Conservation (phyloP, 192 early-diverging fungal genomes). For the Coemansia sp. region DNA sequence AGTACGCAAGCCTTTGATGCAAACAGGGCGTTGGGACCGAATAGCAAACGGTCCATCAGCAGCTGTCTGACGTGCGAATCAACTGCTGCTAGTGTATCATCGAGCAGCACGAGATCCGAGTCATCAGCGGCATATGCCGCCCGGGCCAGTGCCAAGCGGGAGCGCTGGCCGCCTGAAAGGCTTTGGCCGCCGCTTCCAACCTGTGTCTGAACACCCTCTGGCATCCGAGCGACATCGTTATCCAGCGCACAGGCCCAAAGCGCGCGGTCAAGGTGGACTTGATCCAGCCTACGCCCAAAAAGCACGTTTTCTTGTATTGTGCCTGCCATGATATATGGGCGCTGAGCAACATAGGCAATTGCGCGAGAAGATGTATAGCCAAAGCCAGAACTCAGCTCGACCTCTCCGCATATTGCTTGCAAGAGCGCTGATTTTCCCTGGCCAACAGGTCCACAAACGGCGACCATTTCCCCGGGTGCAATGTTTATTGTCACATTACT, state of each 20-base stretch:
- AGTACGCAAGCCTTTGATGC: constrained; percentile 70
- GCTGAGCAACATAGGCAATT: constrained; percentile 73
- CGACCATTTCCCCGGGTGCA: constrained; percentile 45
- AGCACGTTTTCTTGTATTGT: constrained; percentile 61
- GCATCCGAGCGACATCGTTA: constrained; percentile 54
- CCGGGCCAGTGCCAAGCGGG: constrained; percentile 73
- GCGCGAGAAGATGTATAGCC: constrained; percentile 9
- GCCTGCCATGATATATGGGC: constrained; percentile 74
- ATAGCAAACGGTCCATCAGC: constrained; percentile 56
- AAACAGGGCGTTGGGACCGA: constrained; percentile 41
- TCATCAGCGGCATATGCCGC: constrained; percentile 59
- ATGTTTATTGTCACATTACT: constrained; percentile 50
- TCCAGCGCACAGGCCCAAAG: constrained; percentile 53
- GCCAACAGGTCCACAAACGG: constrained; percentile 55
- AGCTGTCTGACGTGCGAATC: constrained; percentile 60
- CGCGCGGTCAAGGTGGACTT: constrained; percentile 41
- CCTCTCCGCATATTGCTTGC: constrained; percentile 54
- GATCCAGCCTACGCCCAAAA: constrained; percentile 56
- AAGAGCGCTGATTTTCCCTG: constrained; percentile 59
- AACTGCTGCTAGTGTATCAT: constrained; percentile 80
- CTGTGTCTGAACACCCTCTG: constrained; percentile 13
- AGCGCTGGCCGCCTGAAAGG: constrained; percentile 75
- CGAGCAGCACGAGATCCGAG: constrained; percentile 65
- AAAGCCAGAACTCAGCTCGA: constrained; percentile 23
- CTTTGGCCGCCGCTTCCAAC: constrained; percentile 25